A percentile compares a stretch with the other conserved stretches of the same genome.
Evolutionary conservation across 1,284 basidiomycete genomes (phyloP).

Genomic region (Trichosporon faecale): DNA sequence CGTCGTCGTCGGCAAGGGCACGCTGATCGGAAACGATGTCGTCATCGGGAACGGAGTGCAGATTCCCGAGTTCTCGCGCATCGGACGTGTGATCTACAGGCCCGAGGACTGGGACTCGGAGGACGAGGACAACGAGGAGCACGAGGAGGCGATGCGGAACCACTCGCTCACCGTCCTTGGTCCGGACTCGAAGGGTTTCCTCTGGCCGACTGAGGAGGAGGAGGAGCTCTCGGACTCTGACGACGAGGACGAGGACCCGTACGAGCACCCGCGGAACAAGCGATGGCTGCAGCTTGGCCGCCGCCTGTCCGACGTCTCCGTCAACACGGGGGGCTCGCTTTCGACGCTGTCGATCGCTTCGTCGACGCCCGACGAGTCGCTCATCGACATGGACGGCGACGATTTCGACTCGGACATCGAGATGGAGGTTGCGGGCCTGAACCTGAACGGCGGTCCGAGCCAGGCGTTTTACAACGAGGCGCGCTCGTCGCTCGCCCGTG

Average conservation of each 20-base stretch:
- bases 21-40: conserved; percentile 67
- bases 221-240: conserved; percentile 39
- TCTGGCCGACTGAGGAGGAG: conserved; percentile 53
- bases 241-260: conserved; percentile 49
- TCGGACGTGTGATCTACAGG: conserved; percentile 71
- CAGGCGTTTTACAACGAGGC: conserved; percentile 45
- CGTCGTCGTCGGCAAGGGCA: conserved; percentile 55
- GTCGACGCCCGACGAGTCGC: conserved; percentile 34
- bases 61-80: conserved; percentile 66
- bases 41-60: conserved; percentile 67
- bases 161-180: conserved; percentile 37
- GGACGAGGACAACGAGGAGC: conserved; percentile 54
- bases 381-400: conserved; percentile 16
- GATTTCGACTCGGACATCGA: conserved; percentile 25
- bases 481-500: conserved; percentile 44
- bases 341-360: conserved; percentile 51
- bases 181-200: conserved; percentile 43
- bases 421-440: conserved; percentile 24
- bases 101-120: conserved; percentile 67
- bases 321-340: conserved; percentile 32
- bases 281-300: conserved; percentile 49
- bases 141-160: conserved; percentile 39
- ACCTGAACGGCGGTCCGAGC: conserved; percentile 35
- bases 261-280: conserved; percentile 51
- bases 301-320: conserved; percentile 38